Evolutionary conservation across 2,329 filamentous ascomycete genomes (phyloP), one percentile per base, ranked within the genome.

Genomic region (Ophiostoma sp.): DNA sequence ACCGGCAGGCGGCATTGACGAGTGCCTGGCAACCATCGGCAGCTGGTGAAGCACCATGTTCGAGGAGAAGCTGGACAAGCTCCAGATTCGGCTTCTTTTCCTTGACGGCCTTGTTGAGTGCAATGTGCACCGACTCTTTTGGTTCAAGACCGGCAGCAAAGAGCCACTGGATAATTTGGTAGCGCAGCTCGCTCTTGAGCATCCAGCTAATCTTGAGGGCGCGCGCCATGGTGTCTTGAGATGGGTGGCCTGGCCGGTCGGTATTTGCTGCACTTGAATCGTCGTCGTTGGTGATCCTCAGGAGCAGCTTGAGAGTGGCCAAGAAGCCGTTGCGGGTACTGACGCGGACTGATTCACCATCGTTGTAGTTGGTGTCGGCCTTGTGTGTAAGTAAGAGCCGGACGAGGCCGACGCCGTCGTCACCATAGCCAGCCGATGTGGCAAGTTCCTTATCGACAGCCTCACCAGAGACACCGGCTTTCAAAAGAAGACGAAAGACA

Each of bases 131-230:
- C 19, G 87, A 84, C n/a, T 85, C 85, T 0, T 82, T 83, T 0
- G 82, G 80, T 0, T 82, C 79, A 68, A 88, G 80, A 0, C 86
- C 87, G 1, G 86, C 87, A 28, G 83, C 82, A 73, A 89, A 85
- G 3, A 90, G 80, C 81, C 85, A 85, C 17, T 82, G 78, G 36
- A 87, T 80, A 17, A 89, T 81, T 7, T 82, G 82, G 73, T 85
- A 84, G 28, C 88, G 82, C 8, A 81, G 84, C 22, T 86, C 85
- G 28, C 82, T 82, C 63, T 82, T 84, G 12, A 89, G 79, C 57
- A 83, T 84, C 85, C 86, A 87, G 74, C 83, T 85, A 0, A 87
- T 85, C 76, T 88, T 86, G n/a, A 90, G 80, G 0, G 87, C 84
- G 9, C 84, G 81, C 2, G 84, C 81, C 69, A 89, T 78, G 0